Conservation (phyloP, 2,329 filamentous ascomycete species). For the Claviceps sp. region DNA sequence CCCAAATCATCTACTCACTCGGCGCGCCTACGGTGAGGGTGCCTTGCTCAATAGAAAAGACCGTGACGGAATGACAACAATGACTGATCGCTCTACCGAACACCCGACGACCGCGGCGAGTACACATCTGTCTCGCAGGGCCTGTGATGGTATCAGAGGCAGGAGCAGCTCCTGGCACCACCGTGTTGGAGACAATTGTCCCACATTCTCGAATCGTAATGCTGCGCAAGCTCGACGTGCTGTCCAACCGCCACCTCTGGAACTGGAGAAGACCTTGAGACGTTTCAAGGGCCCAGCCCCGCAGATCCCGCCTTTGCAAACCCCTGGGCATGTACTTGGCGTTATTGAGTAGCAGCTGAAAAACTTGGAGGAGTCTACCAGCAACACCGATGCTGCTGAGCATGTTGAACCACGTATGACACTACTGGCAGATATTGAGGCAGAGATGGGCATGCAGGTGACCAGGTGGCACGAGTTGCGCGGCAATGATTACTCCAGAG, state of each 20-base stretch:
- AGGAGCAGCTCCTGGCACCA: conserved; percentile 32
- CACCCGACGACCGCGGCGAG: conserved; percentile 2
- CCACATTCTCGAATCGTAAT: conserved; percentile 43
- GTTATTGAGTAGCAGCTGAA: conserved; percentile 39
- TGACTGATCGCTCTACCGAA: conserved; percentile 23
- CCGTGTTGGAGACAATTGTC: conserved; percentile 44
- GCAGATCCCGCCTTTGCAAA: conserved; percentile 39
- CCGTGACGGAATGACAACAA: conserved; percentile 21
- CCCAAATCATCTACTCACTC: background rate
- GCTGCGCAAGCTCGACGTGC: conserved; percentile 33
- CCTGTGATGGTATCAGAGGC: conserved; percentile 7
- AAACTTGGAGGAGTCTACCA: conserved; percentile 30
- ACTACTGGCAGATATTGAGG: conserved; percentile 45
- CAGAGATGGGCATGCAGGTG: conserved; percentile 48
- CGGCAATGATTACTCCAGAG: conserved; percentile 34
- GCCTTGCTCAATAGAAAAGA: conserved; percentile 6
- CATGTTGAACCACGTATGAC: conserved; percentile 30
- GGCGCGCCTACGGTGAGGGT: conserved; percentile 1
- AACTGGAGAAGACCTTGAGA: conserved; percentile 30
- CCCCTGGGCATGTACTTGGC: conserved; percentile 33
- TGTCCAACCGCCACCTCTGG: conserved; percentile 42
- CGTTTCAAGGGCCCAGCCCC: conserved; percentile 31
- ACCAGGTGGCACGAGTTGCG: conserved; percentile 46
- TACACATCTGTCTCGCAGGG: conserved; percentile 4
- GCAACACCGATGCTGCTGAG: conserved; percentile 18